A percentile compares a stretch with the other conserved stretches of the same genome.
Evolutionary conservation across 2,329 filamentous ascomycete genomes (phyloP).

Genomic region (Nemania diffusa): DNA sequence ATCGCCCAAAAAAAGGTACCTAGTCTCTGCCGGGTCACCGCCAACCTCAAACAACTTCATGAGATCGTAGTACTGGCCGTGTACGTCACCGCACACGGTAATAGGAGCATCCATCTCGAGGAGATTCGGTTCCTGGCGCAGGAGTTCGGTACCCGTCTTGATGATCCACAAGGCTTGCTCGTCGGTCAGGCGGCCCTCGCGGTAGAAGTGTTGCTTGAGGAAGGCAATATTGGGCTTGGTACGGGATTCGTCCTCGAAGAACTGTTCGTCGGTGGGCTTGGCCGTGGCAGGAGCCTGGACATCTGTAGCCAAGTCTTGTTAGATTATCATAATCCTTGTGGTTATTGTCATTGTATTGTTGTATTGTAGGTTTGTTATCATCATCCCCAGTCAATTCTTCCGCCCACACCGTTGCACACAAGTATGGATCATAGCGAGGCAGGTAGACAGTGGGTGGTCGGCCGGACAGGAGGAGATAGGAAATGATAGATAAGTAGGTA

Average conservation of each 20-base stretch:
- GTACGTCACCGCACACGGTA: conserved; percentile 97
- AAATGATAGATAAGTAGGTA: conserved; percentile 55
- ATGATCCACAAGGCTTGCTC: conserved; percentile 98
- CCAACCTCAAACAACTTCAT: conserved; percentile 99
- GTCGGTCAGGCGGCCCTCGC: conserved; percentile 95
- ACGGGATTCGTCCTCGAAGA: conserved; percentile 87
- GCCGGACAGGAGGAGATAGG: conserved; percentile 2
- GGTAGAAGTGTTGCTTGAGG: conserved; percentile 97
- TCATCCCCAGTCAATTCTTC: not conserved
- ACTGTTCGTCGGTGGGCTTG: conserved; percentile 92
- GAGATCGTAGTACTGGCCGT: conserved; percentile 98
- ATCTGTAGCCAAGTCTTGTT: conserved; percentile 64
- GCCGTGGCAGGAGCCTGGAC: conserved; percentile 96
- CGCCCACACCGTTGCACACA: not conserved
- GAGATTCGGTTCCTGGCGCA: conserved; percentile 91
- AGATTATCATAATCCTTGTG: conserved; percentile 2
- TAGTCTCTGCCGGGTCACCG: conserved; percentile 93
- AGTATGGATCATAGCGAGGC: conserved; percentile 34
- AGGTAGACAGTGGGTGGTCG: conserved; percentile 18
- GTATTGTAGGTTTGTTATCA: too few species aligned
- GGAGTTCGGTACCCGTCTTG: conserved; percentile 83
- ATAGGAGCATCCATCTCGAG: conserved; percentile 99
- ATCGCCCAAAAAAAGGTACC: conserved; percentile 96
- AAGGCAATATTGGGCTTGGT: conserved; percentile 93
- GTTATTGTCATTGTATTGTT: not conserved